Evolutionary conservation across 768 basidiomycete species (phyloP).

Genomic region (Leccinum fibrillosum): DNA sequence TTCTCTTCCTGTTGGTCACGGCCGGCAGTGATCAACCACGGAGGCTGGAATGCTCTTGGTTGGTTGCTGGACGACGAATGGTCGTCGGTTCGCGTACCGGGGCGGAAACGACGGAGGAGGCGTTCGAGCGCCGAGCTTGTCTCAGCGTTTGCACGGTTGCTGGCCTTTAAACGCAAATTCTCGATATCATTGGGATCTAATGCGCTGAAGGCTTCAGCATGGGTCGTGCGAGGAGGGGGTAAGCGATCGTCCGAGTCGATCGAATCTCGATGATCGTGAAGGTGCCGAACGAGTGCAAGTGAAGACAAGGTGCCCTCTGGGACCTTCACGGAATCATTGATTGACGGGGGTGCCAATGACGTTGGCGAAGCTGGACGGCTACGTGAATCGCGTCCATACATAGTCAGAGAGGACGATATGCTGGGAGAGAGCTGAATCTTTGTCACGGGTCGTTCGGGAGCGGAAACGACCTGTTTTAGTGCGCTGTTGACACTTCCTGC

Average conservation of each 20-base stretch:
- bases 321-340: not conserved
- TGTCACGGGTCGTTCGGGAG: slow-evolving; percentile 4
- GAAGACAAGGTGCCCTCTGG: slow-evolving; percentile 12
- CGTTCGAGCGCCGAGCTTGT: slow-evolving; percentile 21
- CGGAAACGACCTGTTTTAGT: slow-evolving; percentile 7
- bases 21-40: slow-evolving; percentile 66
- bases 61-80: slow-evolving; percentile 22
- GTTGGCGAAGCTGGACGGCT: slow-evolving; percentile 24
- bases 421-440: slow-evolving; percentile 19
- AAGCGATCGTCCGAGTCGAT: slow-evolving; percentile 25
- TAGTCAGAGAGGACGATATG: slow-evolving; percentile 15
- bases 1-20: slow-evolving; percentile 66
- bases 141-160: slow-evolving; percentile 21
- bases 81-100: slow-evolving; percentile 20
- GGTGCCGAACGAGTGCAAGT: slow-evolving; percentile 6
- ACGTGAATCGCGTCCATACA: slow-evolving; percentile 2
- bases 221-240: slow-evolving; percentile 52
- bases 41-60: slow-evolving; percentile 40
- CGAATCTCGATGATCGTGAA: slow-evolving; percentile 25
- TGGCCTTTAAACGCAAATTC: slow-evolving; percentile 35
- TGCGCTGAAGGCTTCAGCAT: slow-evolving; percentile 60
- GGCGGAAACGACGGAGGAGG: slow-evolving; percentile 21
- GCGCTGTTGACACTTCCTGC: slow-evolving; percentile 23
- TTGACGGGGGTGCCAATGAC: slow-evolving; percentile 10
- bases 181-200: slow-evolving; percentile 55